A percentile compares a stretch with the other conserved stretches of the same genome.
phyloP scores from a whole-genome alignment of 148 eudicot species.

The Nepenthes gracilis region DNA sequence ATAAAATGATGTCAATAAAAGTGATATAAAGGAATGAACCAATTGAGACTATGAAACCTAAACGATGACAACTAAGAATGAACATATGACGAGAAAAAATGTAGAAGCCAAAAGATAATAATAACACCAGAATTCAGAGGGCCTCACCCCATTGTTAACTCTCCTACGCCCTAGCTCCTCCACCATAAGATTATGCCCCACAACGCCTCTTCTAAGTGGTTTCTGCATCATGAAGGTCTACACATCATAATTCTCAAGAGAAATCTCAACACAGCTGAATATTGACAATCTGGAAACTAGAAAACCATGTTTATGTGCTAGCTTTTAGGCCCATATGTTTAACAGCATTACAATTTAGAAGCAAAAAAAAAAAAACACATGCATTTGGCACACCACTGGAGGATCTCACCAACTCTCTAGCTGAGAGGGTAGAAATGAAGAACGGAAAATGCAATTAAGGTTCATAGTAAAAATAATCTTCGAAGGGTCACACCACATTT shows the following conservation, averaged over 20 bases:
- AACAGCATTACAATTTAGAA: too few species aligned
- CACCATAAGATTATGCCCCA: constrained; percentile 72
- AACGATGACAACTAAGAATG: too few species aligned
- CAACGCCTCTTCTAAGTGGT: constrained; percentile 77
- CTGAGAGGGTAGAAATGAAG: too few species aligned
- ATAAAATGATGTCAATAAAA: neutral
- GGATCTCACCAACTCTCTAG: too few species aligned
- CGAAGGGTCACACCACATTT: too few species aligned
- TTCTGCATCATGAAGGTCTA: constrained; percentile 26
- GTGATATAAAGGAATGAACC: neutral
- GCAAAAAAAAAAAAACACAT: neutral
- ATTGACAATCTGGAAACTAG: too few species aligned
- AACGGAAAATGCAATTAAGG: too few species aligned
- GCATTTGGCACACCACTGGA: neutral
- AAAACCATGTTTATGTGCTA: too few species aligned
- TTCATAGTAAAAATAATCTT: too few species aligned
- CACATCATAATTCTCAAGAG: neutral
- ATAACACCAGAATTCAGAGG: neutral
- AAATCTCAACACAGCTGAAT: too few species aligned
- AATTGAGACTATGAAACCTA: too few species aligned
- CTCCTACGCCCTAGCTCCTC: constrained; percentile 67
- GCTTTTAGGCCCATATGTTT: too few species aligned
- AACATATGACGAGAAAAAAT: neutral
- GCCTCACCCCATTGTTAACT: constrained; percentile 58
- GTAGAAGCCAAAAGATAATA: constrained; percentile 1